Base-by-base conservation (phyloP, 192 early-diverging fungal species). In the Coemansia sp. region DNA sequence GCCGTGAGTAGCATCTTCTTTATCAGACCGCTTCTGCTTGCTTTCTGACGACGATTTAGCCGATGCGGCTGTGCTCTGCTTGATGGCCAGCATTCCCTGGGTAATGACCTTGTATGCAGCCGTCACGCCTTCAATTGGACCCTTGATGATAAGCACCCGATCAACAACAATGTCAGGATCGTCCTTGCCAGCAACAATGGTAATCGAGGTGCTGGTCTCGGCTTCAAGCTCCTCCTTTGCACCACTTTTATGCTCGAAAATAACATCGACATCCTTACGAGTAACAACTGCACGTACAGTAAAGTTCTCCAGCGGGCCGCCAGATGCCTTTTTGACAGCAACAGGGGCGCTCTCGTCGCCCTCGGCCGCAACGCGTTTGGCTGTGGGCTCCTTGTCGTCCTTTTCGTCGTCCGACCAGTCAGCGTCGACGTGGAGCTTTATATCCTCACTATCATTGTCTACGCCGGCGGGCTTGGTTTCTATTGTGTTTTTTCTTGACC, bases 91-190 rank as follows among this genome's bases (percentile, higher is more conserved):
- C 63, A 81, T 63, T 0, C 73, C 73, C 16, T 81, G 69, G 0
- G 71, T 33, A 32, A 81, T 63, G 7, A 29, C 25, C 57, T 63
- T 68, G 51, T 81, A 81, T 1, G 73, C 67, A 20, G 60, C 55
- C 4, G 69, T 62, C 12, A 81, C 73, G 10, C 38, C 59, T 18
- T 66, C 74, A 31, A 80, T 80, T 8, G 56, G 77, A 1, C 77
- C 77, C 45, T 64, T 69, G 64, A 81, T 60, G 18, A 74, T 69
- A n/a, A 82, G 62, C 14, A 82, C 71, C 3, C 79, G 79, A 59
- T 82, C 79, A 18, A 82, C 79, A 10, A 82, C 79, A 59, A 82
- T 82, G 12, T 82, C 79, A 18, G 79, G 79, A 40, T 82, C 79
- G 14, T 82, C 79, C 6, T 60, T 73, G n/a, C 80, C 80, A 17